Evolutionary conservation across 148 eudicot genomes (phyloP), one percentile per base, ranked within the genome.

Genomic region (Rheum nobile): DNA sequence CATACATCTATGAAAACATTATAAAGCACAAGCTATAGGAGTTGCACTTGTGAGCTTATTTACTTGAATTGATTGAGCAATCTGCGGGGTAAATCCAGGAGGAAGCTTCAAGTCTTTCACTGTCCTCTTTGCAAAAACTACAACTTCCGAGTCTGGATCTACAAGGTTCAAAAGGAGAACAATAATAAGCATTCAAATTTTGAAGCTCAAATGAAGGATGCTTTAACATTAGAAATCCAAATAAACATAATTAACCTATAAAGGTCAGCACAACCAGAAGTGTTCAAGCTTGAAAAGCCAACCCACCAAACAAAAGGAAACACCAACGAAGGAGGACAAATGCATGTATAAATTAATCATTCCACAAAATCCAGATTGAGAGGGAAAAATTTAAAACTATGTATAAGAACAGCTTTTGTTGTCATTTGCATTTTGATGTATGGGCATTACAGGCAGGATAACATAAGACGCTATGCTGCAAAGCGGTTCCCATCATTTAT

Each of bases 81-180:
- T 94, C 82, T 89, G 98, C 31, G 96, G 87, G 22, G 87, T 79
- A 73, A 91, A 94, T 74, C 87, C 91, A 16, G 89, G 90, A 67
- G 97, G 98, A 75, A 94, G 97, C 90, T 94, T 94, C 72, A 94
- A 86, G 84, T 94, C 98, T 79, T 86, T 94, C 43, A 85, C 93
- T 16, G 96, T 94, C 83, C 92, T 86, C 80, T 87, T 94, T 14
- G 98, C 91, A 87, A 91, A 91, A 72, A 87, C 83, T 77, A 78
- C 87, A 68, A 91, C 76, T 75, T 93, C 98, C 22, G 97, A 87
- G 84, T 94, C 98, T 50, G 97, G 96, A 85, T 94, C 98, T 94
- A 78, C 68, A 74, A 72, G 44, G 34, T 59, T 54, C 12, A 12
- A 24, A 54, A n/a, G 29, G 21, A 8, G 29, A 54, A 22, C 63